Evolutionary conservation across 2,329 filamentous ascomycete genomes (phyloP), one percentile per base, ranked within the genome.

Genomic region (Chrysosporium keratinophilum): DNA sequence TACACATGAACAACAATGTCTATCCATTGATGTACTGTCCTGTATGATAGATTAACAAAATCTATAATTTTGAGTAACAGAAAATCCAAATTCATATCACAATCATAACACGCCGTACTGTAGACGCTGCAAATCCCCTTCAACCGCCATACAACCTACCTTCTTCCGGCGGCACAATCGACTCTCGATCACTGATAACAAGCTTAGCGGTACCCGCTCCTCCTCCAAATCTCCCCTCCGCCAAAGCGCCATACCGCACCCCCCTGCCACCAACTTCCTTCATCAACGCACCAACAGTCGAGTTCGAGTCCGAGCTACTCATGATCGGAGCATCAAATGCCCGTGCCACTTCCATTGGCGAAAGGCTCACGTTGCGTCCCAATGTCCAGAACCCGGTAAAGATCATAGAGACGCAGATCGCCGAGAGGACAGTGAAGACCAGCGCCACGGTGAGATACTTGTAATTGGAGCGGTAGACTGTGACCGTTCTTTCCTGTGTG

Each of bases 391-490:
- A 45, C 3, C 43, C 43, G 11, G 43, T 33, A 28, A 33, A 45
- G n/a, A 45, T 45, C 23, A 45, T 12, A 33, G 43, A 2, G 2
- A 45, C 43, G 43, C 43, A 45, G 9, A 45, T 15, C 11, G 43
- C 43, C 3, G 43, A 45, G 23, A 45, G 23, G n/a, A 45, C 34
- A 19, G 43, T 45, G n/a, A 45, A 45, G 12, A 45, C 43, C n/a
- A 45, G 23, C 5, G 43, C 43, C 23, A 45, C 43, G 4, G 43
- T 28, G n/a, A 45, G 43, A 14, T 14, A 45, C 17, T 33, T 33
- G 43, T 45, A 45, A n/a, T 45, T 45, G 9, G 43, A 45, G 9
- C 43, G 43, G n/a, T 45, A 45, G 43, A 45, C 23, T 10, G 43
- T 31, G 28, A 45, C 43, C 12, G n/a, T 45, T n/a, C 17, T 2